A percentile compares a stretch with the other conserved stretches of the same genome.
Evolutionary conservation across 805 yeast genomes (phyloP).

Genomic region (Candida quercuum): DNA sequence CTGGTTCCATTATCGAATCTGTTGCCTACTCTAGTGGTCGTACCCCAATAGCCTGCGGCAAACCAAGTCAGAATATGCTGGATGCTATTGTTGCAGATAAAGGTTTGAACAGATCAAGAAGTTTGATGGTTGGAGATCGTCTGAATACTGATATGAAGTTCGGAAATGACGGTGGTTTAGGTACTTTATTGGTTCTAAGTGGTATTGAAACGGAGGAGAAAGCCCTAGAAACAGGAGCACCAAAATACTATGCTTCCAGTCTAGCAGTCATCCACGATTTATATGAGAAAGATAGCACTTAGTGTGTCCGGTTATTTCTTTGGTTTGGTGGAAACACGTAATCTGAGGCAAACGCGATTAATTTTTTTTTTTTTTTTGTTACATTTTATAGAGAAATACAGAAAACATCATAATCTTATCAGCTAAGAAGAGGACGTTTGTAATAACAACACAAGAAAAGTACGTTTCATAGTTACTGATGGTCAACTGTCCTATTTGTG

Average conservation of each 20-base stretch:
- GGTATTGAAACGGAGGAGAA: conserved; percentile 82
- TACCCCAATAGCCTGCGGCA: conserved; percentile 86
- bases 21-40: conserved; percentile 74
- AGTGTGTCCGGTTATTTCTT: too few relatives aligned
- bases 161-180: conserved; percentile 83
- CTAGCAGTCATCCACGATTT: conserved; percentile 60
- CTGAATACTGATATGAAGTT: conserved; percentile 92
- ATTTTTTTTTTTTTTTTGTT: neutral
- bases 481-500: conserved; percentile 25
- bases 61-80: conserved; percentile 87
- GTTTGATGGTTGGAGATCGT: conserved; percentile 94
- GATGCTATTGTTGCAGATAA: conserved; percentile 69
- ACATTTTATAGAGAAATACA: neutral
- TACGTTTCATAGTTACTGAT: conserved; percentile 3
- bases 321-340: too few relatives aligned
- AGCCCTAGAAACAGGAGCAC: conserved; percentile 43
- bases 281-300: too few relatives aligned
- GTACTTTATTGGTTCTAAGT: conserved; percentile 80
- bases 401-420: too few relatives aligned
- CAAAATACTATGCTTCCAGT: conserved; percentile 63
- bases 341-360: conserved; percentile 1
- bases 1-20: conserved; percentile 84
- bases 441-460: too few relatives aligned
- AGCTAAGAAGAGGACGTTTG: too few relatives aligned
- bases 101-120: conserved; percentile 47